A percentile compares a stretch with the other conserved stretches of the same genome.
Conservation (phyloP, 2,329 filamentous ascomycete species). For the Parastagonospora nodorum region DNA sequence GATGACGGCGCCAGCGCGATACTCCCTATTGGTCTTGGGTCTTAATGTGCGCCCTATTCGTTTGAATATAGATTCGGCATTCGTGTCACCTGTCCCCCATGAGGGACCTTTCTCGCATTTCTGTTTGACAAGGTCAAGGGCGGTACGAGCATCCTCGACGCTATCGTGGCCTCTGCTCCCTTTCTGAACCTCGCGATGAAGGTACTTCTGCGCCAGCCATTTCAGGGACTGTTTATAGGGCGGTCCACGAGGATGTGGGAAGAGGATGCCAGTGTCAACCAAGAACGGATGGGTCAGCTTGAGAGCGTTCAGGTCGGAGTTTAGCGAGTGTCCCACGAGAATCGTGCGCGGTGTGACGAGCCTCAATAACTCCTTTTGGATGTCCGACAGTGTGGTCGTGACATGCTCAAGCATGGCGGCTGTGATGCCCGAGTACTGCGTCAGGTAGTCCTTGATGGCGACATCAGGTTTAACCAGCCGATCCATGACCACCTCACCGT, state of each 20-base stretch:
- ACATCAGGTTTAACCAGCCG: slow-evolving; percentile 89
- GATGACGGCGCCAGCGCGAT: slow-evolving; percentile 69
- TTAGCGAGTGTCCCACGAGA: slow-evolving; percentile 79
- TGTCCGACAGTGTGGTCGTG: slow-evolving; percentile 80
- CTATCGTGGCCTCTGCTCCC: slow-evolving; percentile 82
- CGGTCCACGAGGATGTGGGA: slow-evolving; percentile 85
- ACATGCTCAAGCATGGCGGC: slow-evolving; percentile 79
- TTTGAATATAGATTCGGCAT: slow-evolving; percentile 87
- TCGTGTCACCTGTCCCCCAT: slow-evolving; percentile 81
- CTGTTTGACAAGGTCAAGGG: slow-evolving; percentile 89
- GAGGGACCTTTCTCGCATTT: slow-evolving; percentile 91
- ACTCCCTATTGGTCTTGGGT: slow-evolving; percentile 42
- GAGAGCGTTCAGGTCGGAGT: slow-evolving; percentile 82
- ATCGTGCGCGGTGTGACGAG: slow-evolving; percentile 75
- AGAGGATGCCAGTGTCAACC: slow-evolving; percentile 88
- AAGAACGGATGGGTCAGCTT: slow-evolving; percentile 90
- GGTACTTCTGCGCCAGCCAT: slow-evolving; percentile 84
- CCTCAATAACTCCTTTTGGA: slow-evolving; percentile 76
- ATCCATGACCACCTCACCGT: slow-evolving; percentile 80
- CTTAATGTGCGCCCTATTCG: slow-evolving; percentile 67
- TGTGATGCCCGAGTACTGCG: slow-evolving; percentile 87
- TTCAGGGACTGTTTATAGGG: slow-evolving; percentile 91
- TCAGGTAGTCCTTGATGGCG: slow-evolving; percentile 92
- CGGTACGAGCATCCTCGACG: slow-evolving; percentile 88
- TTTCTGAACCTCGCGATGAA: slow-evolving; percentile 86